Evolutionary conservation across 75 land plant genomes (phyloP), one percentile per base, ranked within the genome.

Genomic region (Pinus taeda): DNA sequence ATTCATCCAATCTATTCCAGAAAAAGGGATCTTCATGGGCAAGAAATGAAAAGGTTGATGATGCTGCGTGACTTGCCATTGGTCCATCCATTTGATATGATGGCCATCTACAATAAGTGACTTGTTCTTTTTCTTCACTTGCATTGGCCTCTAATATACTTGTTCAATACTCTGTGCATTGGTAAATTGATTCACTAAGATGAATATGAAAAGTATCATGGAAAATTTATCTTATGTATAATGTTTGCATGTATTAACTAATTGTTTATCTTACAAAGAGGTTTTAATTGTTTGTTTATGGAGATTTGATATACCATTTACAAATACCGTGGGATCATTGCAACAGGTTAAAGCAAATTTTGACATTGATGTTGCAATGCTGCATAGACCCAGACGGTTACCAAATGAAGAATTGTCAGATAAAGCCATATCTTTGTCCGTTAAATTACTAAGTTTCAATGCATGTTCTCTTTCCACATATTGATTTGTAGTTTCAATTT

Each of bases 341-440:
- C 61, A 73, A 20, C 79, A 96, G 97, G 97, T 96, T 57, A 95
- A 96, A 80, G 87, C 89, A 76, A 90, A 92, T 87, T 93, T 92
- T 82, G 93, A 93, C 42, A 91, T 96, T 9, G 85, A 94, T 37
- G 97, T 96, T 63, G 88, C 90, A 58, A 81, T 84, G n/a, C 90
- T 92, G 95, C 81, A 82, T 79, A 88, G 88, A 76, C 97, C 98
- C 63, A 96, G 92, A 79, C 93, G 81, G 60, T 84, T 89, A 71
- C 89, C 88, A 22, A 83, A 88, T 79, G 99, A 96, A 78, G 71
- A 77, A 26, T 79, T 91, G 70, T 74, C 94, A 26, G 99, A 96
- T 64, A 83, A 86, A 70, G 84, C 93, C 39, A 81, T 92, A 29
- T 91, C 93, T 76, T 85, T 88, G 33, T 85, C 97, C 39, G 83